These are phyloP conservation scores for Solanum medicagineum DNA, from an alignment of 257 asterid genomes.

Conservation along the genomic window DNA sequence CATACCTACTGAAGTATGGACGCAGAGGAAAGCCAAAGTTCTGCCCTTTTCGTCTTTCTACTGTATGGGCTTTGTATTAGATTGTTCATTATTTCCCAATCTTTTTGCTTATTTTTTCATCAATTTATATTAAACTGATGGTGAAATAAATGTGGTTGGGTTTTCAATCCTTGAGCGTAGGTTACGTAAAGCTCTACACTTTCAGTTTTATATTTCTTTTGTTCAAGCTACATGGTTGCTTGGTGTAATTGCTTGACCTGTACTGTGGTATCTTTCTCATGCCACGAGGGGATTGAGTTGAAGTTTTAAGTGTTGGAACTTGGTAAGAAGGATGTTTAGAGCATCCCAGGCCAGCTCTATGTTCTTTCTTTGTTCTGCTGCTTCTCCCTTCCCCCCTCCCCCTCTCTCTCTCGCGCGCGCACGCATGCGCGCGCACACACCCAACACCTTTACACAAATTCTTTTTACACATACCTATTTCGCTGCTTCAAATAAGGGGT, in stretches of 20 bases:
- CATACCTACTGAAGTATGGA: slow-evolving; percentile 62
- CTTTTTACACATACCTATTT: background rate
- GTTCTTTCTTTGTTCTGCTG: background rate
- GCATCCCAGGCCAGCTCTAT: background rate
- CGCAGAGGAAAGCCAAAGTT: slow-evolving; percentile 71
- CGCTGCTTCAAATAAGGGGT: background rate
- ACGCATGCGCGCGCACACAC: accelerated
- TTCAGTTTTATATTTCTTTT: background rate
- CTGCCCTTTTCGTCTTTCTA: slow-evolving; percentile 60
- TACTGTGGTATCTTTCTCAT: background rate
- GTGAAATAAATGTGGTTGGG: background rate
- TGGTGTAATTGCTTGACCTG: background rate
- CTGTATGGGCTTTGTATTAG: slow-evolving; percentile 21
- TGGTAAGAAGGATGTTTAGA: background rate
- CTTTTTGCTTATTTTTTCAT: background rate
- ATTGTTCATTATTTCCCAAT: background rate
- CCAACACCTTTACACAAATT: background rate
- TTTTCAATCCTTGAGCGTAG: background rate
- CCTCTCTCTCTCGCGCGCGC: background rate
- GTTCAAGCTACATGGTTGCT: background rate
- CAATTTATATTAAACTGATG: background rate
- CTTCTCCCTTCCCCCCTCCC: background rate
- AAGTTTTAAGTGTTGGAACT: background rate
- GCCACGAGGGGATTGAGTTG: background rate
- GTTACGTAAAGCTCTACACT: background rate